phyloP scores from a whole-genome alignment of 257 asterid species.

The Solanum sejunctum region DNA sequence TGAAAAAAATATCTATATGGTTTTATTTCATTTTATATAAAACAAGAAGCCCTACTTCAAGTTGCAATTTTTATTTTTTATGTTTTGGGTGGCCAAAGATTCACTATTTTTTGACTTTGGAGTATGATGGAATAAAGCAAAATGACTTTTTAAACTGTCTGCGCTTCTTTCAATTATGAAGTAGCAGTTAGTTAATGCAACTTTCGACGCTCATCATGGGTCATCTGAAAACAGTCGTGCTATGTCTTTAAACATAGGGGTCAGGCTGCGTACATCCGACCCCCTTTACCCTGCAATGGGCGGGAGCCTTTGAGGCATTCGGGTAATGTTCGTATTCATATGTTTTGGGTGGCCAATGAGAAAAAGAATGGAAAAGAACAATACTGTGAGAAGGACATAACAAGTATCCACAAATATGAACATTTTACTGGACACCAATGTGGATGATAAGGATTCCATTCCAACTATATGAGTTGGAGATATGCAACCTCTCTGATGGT shows the following conservation, averaged over 20 bases:
- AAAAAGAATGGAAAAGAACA: not conserved
- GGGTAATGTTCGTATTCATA: no score
- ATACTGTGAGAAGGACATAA: constrained; percentile 11
- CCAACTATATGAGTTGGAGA: constrained; percentile 12
- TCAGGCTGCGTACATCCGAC: no score
- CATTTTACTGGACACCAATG: constrained; percentile 10
- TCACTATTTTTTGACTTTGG: no score
- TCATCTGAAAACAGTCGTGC: no score
- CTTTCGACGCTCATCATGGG: no score
- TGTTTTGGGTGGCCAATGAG: not conserved
- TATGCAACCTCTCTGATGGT: not conserved
- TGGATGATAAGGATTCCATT: constrained; percentile 50
- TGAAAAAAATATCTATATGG: not conserved
- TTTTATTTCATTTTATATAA: not conserved
- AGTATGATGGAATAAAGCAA: no score
- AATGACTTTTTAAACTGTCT: no score
- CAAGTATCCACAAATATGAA: constrained; percentile 14
- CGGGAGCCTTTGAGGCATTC: no score
- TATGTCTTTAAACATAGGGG: no score
- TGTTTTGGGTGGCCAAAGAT: not conserved
- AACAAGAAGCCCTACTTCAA: constrained; percentile 12
- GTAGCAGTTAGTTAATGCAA: no score
- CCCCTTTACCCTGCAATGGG: no score
- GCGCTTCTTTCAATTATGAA: no score
- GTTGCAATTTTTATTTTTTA: not conserved